Evolutionary conservation across 352 stramenopile genomes (phyloP), one percentile per base, ranked within the genome.

Genomic region (Pythium phragmitis): DNA sequence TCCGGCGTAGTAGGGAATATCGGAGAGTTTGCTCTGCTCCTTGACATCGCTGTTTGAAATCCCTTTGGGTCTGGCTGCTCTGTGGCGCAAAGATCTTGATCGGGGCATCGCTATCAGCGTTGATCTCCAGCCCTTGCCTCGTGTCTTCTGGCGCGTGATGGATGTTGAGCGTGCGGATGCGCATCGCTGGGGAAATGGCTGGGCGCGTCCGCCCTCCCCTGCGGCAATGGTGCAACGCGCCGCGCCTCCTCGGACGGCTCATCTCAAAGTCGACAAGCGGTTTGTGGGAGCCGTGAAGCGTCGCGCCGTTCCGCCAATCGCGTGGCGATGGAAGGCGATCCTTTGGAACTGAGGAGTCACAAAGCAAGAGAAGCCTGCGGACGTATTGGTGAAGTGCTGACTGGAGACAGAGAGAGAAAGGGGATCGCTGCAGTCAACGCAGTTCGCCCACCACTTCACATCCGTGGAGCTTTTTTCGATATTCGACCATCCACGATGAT

Each of bases 111-210:
- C 26, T 5, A 30, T 30, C 26, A 30, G 26, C 26, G 26, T 30
- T 30, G 26, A 30, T 30, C 26, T 30, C 26, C 26, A 30, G 4
- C 26, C 4, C 26, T 30, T 30, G 37, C 37, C 37, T 12, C 16
- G 56, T 19, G n/a, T 19, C 19, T 26, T 14, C 41, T 17, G 19
- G 13, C 12, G 16, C 23, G 21, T 36, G 33, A 21, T 47, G 17
- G 50, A 60, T 33, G 12, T 11, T 60, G 39, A 58, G 59, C 42
- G 17, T 66, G n/a, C 50, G 59, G n/a, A 55, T 58, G 28, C 30
- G 59, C 59, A 66, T 66, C 23, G 50, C 39, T 12, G 26, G 39
- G 54, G 26, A 49, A 49, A 23, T 23, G 43, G 26, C 26, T 30
- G 26, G 26, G 26, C 26, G 2, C 26, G 26, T 5, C 26, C 26